Base-by-base conservation (phyloP, 2,329 filamentous ascomycete species). In the Fusarium decemcellulare region DNA sequence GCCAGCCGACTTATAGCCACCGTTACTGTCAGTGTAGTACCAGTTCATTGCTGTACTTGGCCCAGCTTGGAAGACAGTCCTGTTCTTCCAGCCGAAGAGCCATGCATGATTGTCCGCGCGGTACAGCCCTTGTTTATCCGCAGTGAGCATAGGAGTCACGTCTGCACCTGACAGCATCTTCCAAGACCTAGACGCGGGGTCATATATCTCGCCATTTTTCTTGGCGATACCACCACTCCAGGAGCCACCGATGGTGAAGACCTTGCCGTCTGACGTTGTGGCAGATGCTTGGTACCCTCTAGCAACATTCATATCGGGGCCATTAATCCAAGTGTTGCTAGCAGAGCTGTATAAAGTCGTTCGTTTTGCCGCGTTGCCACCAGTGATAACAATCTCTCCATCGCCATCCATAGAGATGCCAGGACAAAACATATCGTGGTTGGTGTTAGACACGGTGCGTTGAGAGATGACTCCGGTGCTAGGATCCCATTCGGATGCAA, bases 341-440 rank as follows among this genome's bases (percentile, higher is more conserved):
- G 54, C 50, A 0, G 61, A 61, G 54, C 83, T 74, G 69, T 84
- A 87, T n/a, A 87, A 79, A 61, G 83, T 87, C 3, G 84, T 87
- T 34, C 81, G 81, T 5, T 78, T 75, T 4, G 84, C 83, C 59
- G 83, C 81, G 42, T 83, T 82, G 1, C 88, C 88, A 3, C 88
- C 88, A 0, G 84, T 86, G 1, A 90, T 82, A 1, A 89, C 72
- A 15, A 88, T 81, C 8, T 81, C 78, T 1, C 86, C 87, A 6
- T 82, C 77, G 10, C 80, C 81, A 55, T 85, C 83, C 5, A 85
- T 76, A 1, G 82, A 84, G 37, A 88, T 85, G 0, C 86, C 87
- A 0, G 87, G 86, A 68, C 87, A 88, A 70, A 88, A 88, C 86
- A 87, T 88, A 70, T 87, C 85, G 68, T 87, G 84, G 8, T 80